Evolutionary conservation across 1,284 basidiomycete species (phyloP).

Genomic region (Ceratobasidium sp.): DNA sequence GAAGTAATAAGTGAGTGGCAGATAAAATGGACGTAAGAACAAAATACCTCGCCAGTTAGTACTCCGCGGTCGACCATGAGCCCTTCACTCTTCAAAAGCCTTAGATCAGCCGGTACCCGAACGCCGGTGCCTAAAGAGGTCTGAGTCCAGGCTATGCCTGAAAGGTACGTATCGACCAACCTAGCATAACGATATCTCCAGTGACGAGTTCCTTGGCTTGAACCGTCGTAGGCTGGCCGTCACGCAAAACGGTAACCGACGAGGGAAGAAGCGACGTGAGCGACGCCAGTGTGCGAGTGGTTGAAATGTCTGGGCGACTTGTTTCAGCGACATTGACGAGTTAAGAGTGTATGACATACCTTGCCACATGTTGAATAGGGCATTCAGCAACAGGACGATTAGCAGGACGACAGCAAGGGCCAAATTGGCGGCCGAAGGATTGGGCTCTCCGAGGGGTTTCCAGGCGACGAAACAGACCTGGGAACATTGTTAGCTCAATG

Average conservation of each 20-base stretch:
- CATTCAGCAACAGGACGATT: constrained; percentile 54
- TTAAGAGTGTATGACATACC: constrained; percentile 43
- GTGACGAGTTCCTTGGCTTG: constrained; percentile 86
- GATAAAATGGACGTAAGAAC: not conserved
- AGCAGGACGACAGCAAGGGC: constrained; percentile 55
- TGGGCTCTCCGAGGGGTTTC: constrained; percentile 54
- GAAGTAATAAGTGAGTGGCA: not conserved
- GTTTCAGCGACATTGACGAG: not conserved
- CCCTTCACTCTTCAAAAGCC: constrained; percentile 24
- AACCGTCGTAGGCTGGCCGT: constrained; percentile 78
- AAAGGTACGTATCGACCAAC: not conserved
- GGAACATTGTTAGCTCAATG: not conserved
- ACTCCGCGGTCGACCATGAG: constrained; percentile 65
- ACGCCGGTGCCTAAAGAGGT: constrained; percentile 53
- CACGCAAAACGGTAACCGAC: constrained; percentile 59
- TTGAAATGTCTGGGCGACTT: constrained; percentile 49
- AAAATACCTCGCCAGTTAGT: constrained; percentile 60
- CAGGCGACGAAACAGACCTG: constrained; percentile 45
- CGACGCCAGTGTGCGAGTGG: constrained; percentile 52
- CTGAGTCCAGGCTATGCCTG: constrained; percentile 5
- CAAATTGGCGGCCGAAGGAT: constrained; percentile 53
- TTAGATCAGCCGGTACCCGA: constrained; percentile 38
- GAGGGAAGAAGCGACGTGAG: constrained; percentile 55
- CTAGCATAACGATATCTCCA: constrained; percentile 85
- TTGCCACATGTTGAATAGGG: constrained; percentile 57